A percentile compares a stretch with the other conserved stretches of the same genome.
phyloP scores from a whole-genome alignment of 2,329 filamentous ascomycete species.

The Corniculantispora saksenae region DNA sequence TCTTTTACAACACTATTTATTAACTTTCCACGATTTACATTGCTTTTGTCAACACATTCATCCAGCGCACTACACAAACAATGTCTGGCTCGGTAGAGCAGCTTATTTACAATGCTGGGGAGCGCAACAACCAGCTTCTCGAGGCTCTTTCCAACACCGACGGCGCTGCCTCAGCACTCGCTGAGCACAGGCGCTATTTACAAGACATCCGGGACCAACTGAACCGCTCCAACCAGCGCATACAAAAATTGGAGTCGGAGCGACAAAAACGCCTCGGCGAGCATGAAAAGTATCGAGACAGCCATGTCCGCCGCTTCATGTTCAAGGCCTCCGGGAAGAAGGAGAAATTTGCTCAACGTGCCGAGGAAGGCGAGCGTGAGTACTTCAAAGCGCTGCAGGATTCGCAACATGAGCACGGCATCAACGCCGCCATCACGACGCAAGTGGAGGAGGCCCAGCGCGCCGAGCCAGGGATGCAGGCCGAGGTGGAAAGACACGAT shows the following conservation, averaged over 20 bases:
- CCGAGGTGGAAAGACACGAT: slow-evolving; percentile 35
- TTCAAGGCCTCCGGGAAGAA: slow-evolving; percentile 52
- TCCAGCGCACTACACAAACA: neutral
- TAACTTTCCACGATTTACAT: neutral
- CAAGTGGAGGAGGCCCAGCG: slow-evolving; percentile 43
- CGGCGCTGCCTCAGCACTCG: slow-evolving; percentile 46
- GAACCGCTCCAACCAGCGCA: slow-evolving; percentile 34
- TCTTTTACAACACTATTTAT: neutral
- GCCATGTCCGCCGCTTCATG: slow-evolving; percentile 51
- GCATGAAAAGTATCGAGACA: slow-evolving; percentile 55
- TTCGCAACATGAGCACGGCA: slow-evolving; percentile 46
- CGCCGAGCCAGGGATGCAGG: slow-evolving; percentile 38
- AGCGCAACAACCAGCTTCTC: slow-evolving; percentile 46
- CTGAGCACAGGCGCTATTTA: slow-evolving; percentile 48
- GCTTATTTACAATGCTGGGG: slow-evolving; percentile 41
- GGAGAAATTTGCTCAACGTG: slow-evolving; percentile 41
- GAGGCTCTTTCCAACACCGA: slow-evolving; percentile 49
- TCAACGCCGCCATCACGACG: slow-evolving; percentile 40
- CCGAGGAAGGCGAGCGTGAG: slow-evolving; percentile 55
- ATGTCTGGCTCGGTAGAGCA: slow-evolving; percentile 34
- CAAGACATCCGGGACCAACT: slow-evolving; percentile 46
- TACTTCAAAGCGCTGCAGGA: slow-evolving; percentile 55
- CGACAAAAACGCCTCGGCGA: slow-evolving; percentile 51
- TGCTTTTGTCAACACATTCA: no score
- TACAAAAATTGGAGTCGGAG: slow-evolving; percentile 41